These are phyloP conservation scores for Pleurozium schreberi DNA, from an alignment of 225 moss, liverwort and hornwort species.

Conservation along the genomic window DNA sequence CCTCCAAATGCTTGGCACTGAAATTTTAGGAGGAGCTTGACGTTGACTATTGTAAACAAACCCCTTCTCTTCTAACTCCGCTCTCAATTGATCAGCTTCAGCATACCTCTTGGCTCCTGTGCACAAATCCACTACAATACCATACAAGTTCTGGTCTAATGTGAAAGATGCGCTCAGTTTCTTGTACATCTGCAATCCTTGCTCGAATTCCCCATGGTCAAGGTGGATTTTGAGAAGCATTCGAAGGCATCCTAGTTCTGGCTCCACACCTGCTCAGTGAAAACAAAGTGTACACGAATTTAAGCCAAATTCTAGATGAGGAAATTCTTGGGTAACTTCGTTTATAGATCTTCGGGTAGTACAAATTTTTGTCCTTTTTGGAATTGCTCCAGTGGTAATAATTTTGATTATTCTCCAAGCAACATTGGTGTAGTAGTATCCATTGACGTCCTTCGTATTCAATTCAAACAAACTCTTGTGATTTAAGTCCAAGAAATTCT, in stretches of 20 bases:
- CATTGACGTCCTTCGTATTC: too few species aligned
- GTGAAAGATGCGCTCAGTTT: constrained; percentile 15
- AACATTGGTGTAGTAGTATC: too few species aligned
- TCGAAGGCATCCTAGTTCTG: constrained; percentile 56
- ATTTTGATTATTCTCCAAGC: too few species aligned
- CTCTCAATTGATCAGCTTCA: constrained; percentile 34
- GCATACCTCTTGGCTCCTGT: constrained; percentile 16
- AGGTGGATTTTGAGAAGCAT: constrained; percentile 50
- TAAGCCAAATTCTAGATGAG: too few species aligned
- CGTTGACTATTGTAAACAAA: constrained; percentile 30
- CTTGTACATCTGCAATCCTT: constrained; percentile 41
- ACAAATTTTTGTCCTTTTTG: too few species aligned
- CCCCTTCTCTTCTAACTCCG: constrained; percentile 40
- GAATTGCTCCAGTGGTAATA: too few species aligned
- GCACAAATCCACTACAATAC: constrained; percentile 64
- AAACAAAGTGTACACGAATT: background rate
- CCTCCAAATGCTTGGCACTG: constrained; percentile 24
- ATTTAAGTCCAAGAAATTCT: too few species aligned
- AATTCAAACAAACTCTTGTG: too few species aligned
- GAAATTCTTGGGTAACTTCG: background rate
- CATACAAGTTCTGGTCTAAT: constrained; percentile 56
- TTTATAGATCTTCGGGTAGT: too few species aligned
- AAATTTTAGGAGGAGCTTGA: background rate
- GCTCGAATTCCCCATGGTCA: constrained; percentile 36
- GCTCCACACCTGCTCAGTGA: constrained; percentile 4